These are phyloP conservation scores for Calophaca sinica DNA, from an alignment of 306 rosid species.

Conservation along the genomic window DNA sequence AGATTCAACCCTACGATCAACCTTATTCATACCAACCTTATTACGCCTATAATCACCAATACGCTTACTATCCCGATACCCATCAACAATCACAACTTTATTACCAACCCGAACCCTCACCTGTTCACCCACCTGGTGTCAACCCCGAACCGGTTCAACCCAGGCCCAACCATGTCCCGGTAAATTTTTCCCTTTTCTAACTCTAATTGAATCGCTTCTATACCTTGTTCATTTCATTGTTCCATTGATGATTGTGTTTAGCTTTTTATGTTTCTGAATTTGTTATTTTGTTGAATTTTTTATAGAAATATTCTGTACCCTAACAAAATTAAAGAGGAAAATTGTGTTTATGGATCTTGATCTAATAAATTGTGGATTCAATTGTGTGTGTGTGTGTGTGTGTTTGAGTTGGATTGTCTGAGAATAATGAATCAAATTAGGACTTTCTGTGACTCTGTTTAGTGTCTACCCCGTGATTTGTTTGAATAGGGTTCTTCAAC, in stretches of 20 bases:
- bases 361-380: constrained; percentile 18
- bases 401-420: constrained; percentile 21
- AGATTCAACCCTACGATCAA: constrained; percentile 54
- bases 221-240: background rate
- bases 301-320: background rate
- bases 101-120: constrained; percentile 42
- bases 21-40: constrained; percentile 48
- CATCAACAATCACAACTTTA: constrained; percentile 30
- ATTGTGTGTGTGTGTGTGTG: background rate
- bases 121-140: constrained; percentile 61
- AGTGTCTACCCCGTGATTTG: background rate
- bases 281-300: background rate
- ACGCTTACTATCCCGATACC: constrained; percentile 42
- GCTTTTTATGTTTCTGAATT: background rate
- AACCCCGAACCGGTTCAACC: constrained; percentile 37
- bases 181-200: constrained; percentile 1
- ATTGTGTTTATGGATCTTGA: background rate
- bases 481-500: constrained; percentile 22
- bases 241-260: background rate
- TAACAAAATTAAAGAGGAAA: background rate
- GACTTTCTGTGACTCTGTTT: background rate
- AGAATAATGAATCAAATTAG: background rate
- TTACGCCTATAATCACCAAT: constrained; percentile 50
- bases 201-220: background rate
- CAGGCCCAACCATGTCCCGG: constrained; percentile 26